Conservation (phyloP, 495 filamentous ascomycete species). For the Aspergillus taichungensis region DNA sequence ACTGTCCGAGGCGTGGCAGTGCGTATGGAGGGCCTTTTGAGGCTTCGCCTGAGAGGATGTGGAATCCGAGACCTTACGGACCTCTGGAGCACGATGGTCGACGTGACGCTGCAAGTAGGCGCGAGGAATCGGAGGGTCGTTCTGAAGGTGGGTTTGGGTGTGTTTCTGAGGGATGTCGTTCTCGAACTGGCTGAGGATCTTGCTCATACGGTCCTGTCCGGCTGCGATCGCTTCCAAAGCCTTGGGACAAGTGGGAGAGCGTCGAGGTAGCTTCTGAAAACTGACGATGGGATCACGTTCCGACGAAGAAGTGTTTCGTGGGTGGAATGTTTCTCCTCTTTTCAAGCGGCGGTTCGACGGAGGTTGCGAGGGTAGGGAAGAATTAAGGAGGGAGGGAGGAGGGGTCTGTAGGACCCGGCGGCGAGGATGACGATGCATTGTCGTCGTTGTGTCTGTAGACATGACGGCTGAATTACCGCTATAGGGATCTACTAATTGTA, state of each 20-base stretch:
- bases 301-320: slow-evolving; percentile 32
- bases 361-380: slow-evolving; percentile 8
- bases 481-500: too few species aligned
- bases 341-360: slow-evolving; percentile 25
- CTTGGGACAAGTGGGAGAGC: slow-evolving; percentile 39
- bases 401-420: slow-evolving; percentile 25
- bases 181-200: slow-evolving; percentile 35
- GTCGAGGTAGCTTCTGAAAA: slow-evolving; percentile 39
- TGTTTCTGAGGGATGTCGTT: slow-evolving; percentile 27
- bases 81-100: slow-evolving; percentile 8
- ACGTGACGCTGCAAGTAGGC: slow-evolving; percentile 7
- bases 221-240: slow-evolving; percentile 37
- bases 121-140: slow-evolving; percentile 25
- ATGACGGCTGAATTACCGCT: slow-evolving; percentile 3
- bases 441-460: slow-evolving; percentile 6
- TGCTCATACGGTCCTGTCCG: slow-evolving; percentile 40
- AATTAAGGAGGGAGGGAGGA: slow-evolving; percentile 20
- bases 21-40: slow-evolving; percentile 7
- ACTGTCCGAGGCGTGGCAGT: slow-evolving; percentile 42
- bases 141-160: slow-evolving; percentile 16
- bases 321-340: slow-evolving; percentile 47
- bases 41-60: slow-evolving; percentile 6
- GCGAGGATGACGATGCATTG: slow-evolving; percentile 20
- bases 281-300: slow-evolving; percentile 35
- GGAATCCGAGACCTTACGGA: too few species aligned